phyloP scores from a whole-genome alignment of 1,284 basidiomycete species.

The Cryptococcus sp. region DNA sequence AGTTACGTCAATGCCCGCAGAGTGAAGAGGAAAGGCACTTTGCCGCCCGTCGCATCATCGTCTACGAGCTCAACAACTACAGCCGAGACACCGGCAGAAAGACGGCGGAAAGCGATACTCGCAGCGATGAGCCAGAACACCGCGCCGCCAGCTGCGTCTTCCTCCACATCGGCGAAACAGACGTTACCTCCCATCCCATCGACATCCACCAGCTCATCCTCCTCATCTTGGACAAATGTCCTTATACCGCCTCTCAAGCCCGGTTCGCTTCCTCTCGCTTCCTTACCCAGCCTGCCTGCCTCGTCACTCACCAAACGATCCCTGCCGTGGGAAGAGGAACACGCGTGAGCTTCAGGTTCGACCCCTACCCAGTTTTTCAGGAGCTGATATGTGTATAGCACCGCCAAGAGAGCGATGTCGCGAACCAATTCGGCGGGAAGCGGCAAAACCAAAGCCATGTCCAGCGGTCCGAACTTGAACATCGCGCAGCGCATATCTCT shows the following conservation, averaged over 20 bases:
- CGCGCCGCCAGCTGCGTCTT: conserved; percentile 10
- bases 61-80: conserved; percentile 5
- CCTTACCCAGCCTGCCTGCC: conserved; percentile 1
- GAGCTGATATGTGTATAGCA: not conserved
- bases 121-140: conserved; percentile 37
- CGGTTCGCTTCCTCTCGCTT: not conserved
- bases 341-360: conserved; percentile 25
- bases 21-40: conserved; percentile 14
- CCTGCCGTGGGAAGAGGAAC: conserved; percentile 45
- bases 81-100: conserved; percentile 33
- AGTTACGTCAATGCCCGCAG: conserved; percentile 3
- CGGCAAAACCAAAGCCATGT: conserved; percentile 6
- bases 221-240: conserved; percentile 1
- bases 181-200: not conserved
- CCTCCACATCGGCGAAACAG: conserved; percentile 8
- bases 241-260: not conserved
- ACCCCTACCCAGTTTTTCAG: not conserved
- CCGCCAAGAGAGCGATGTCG: conserved; percentile 9
- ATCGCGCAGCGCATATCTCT: conserved; percentile 58
- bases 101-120: conserved; percentile 46
- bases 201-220: not conserved
- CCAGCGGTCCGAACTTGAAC: conserved; percentile 27
- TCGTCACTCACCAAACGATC: conserved; percentile 25
- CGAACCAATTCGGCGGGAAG: conserved; percentile 6
- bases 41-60: conserved; percentile 6